These are phyloP conservation scores for Hymenoscyphus infarciens DNA, from an alignment of 2,329 filamentous ascomycete species.

Conservation along the genomic window DNA sequence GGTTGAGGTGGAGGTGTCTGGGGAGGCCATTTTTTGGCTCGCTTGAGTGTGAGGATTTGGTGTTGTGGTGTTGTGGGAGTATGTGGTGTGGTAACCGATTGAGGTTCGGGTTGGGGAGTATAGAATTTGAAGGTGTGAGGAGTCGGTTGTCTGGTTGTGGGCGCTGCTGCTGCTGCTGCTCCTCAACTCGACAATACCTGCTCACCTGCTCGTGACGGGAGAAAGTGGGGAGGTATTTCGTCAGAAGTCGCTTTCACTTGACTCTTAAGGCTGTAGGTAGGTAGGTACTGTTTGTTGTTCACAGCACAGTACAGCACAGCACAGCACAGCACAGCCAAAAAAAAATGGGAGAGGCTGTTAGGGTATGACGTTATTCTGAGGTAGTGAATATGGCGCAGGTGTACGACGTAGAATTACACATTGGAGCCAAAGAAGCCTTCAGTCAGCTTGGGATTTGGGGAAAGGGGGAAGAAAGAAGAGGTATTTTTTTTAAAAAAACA, in stretches of 20 bases:
- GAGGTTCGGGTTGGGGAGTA: background rate
- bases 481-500: background rate
- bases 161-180: background rate
- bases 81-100: background rate
- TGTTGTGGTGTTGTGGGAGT: background rate
- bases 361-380: background rate
- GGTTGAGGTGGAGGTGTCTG: background rate
- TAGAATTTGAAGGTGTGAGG: background rate
- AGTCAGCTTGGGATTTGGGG: background rate
- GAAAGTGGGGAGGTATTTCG: background rate
- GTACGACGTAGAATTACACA: background rate
- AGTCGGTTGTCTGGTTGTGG: background rate
- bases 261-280: background rate
- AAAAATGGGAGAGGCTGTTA: background rate
- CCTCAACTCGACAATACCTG: background rate
- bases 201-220: background rate
- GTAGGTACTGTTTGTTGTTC: no score
- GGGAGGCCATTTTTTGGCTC: constrained; percentile 5
- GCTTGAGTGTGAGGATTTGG: background rate
- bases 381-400: background rate
- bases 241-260: constrained; percentile 1
- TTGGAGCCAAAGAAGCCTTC: background rate
- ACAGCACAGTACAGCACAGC: background rate
- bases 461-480: background rate
- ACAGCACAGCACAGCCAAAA: constrained; percentile 2